Evolutionary conservation across 345 rosid genomes (phyloP), one percentile per base, ranked within the genome.

Genomic region (Eucalyptus guilfoylei): DNA sequence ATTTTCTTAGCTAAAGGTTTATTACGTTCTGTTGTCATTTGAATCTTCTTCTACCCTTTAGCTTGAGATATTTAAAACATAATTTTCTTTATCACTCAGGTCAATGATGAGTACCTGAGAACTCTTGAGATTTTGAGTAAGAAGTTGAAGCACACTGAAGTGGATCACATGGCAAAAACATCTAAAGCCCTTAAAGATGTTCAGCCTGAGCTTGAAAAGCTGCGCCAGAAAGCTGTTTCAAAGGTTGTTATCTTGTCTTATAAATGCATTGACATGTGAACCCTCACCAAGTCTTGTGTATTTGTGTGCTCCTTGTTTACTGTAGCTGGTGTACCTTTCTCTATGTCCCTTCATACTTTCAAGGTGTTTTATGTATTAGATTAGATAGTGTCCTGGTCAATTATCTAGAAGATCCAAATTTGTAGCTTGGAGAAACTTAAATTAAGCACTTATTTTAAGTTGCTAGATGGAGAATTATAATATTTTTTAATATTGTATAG

Each of bases 201-300:
- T 89, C 97, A 96, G 86, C 99, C 99, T 34, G 99, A 98, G 94
- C 99, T 98, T 88, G 99, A 97, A 93, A 97, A 96, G 93, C 96
- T 98, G 50, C 93, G 99, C 89, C 99, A 97, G 91, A 98, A 96
- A 93, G 98, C 99, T 87, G 96, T 98, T 91, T 94, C 99, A 28
- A 98, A 97, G 99, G 99, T 98, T 87, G 87, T 88, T 87, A 49
- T 87, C 50, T 34, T 67, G 88, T 64, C 64, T 86, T 37, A 44
- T 55, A 76, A 76, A 76, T 76, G 83, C 28, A 76, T 76, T 72
- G 85, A 86, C 86, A 45, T 48, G 44, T 86, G 64, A 32, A 48
- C 52, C 54, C 45, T 44, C 30, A 67, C n/a, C 37, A 30, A 16
- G 14, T 47, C 89, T n/a, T 72, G 37, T 32, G 50, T 47, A 37